These are phyloP conservation scores for Wickerhamiella lipophila DNA, from an alignment of 805 yeast genomes.

Conservation along the genomic window DNA sequence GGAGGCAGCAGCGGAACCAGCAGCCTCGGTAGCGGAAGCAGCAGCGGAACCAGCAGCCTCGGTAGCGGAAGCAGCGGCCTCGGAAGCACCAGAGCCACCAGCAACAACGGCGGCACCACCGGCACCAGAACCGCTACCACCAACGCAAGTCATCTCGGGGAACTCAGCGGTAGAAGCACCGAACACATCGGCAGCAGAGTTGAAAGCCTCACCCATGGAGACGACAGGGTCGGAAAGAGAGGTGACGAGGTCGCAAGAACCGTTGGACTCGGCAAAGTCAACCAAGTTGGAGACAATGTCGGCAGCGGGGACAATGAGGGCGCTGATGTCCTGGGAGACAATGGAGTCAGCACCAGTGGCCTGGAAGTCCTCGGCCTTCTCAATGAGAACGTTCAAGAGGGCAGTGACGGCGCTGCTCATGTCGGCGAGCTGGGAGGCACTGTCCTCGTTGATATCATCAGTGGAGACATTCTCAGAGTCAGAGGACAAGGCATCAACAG, in stretches of 20 bases:
- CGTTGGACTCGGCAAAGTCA: slow-evolving; percentile 15
- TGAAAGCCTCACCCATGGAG: slow-evolving; percentile 12
- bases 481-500: slow-evolving; percentile 1
- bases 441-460: slow-evolving; percentile 12
- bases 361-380: slow-evolving; percentile 20
- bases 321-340: slow-evolving; percentile 20
- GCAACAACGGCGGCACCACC: slow-evolving; percentile 14
- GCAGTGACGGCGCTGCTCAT: slow-evolving; percentile 16
- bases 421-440: slow-evolving; percentile 9
- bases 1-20: slow-evolving; percentile 12
- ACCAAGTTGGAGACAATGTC: slow-evolving; percentile 17
- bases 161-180: slow-evolving; percentile 13
- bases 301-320: slow-evolving; percentile 18
- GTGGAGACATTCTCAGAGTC: slow-evolving; percentile 6
- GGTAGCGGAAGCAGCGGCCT: slow-evolving; percentile 15
- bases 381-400: slow-evolving; percentile 19
- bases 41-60: slow-evolving; percentile 11
- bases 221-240: slow-evolving; percentile 12
- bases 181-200: slow-evolving; percentile 17
- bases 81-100: slow-evolving; percentile 9
- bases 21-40: background rate
- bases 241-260: slow-evolving; percentile 13
- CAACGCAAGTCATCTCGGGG: slow-evolving; percentile 13
- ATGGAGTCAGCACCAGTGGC: slow-evolving; percentile 19
- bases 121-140: slow-evolving; percentile 9